phyloP scores from a whole-genome alignment of 805 yeast species.

The Wickerhamiella parazyma region DNA sequence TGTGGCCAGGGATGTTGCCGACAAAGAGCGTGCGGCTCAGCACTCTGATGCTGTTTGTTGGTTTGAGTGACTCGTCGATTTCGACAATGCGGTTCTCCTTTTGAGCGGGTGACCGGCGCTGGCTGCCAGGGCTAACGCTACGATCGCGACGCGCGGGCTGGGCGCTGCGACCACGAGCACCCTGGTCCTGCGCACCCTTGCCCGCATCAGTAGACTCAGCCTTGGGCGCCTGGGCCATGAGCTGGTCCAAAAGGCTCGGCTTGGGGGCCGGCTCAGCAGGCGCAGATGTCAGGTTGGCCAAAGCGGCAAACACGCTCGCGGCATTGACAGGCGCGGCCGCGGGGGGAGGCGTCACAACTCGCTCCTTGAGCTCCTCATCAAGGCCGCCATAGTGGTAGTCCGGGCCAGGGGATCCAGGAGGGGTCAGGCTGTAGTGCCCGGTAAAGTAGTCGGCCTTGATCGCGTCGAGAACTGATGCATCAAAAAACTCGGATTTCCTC shows the following conservation, averaged over 20 bases:
- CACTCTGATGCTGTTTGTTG: conserved; percentile 70
- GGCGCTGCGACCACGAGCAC: conserved; percentile 11
- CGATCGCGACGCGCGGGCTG: conserved; percentile 7
- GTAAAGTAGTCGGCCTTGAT: conserved; percentile 46
- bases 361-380: conserved; percentile 2
- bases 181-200: too few relatives aligned
- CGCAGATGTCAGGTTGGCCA: conserved; percentile 39
- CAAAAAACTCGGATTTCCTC: conserved; percentile 74
- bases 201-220: too few relatives aligned
- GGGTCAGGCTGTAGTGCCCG: conserved; percentile 41
- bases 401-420: conserved; percentile 51
- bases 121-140: conserved; percentile 11
- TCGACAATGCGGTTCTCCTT: conserved; percentile 43
- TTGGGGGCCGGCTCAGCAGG: conserved; percentile 10
- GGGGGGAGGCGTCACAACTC: conserved; percentile 11
- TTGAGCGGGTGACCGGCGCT: conserved; percentile 23
- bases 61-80: conserved; percentile 48
- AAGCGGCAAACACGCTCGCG: conserved; percentile 52
- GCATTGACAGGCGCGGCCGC: conserved; percentile 33
- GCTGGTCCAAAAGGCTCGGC: conserved; percentile 7
- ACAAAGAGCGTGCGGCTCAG: conserved; percentile 81
- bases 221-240: conserved; percentile 8
- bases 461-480: conserved; percentile 37
- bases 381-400: conserved; percentile 12
- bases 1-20: conserved; percentile 79